Evolutionary conservation across 768 basidiomycete genomes (phyloP).

Genomic region (Sistotremastrum niveocremeum): DNA sequence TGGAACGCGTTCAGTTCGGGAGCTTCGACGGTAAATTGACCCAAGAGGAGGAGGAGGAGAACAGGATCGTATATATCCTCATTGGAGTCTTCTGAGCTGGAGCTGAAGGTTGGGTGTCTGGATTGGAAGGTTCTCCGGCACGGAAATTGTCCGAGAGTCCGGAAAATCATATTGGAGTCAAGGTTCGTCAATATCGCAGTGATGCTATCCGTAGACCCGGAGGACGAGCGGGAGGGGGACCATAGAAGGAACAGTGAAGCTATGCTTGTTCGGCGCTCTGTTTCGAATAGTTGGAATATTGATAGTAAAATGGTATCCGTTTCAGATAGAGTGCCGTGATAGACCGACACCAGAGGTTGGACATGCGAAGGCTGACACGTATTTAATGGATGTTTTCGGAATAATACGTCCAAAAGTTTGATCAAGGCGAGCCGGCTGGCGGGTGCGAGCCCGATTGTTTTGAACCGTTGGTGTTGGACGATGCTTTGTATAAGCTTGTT

Average conservation of each 20-base stretch:
- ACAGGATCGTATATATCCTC: conserved; percentile 64
- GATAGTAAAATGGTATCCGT: conserved; percentile 57
- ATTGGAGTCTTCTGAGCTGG: conserved; percentile 6
- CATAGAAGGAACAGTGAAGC: conserved; percentile 51
- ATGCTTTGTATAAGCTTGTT: conserved; percentile 68
- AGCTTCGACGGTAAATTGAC: conserved; percentile 47
- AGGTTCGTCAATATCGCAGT: conserved; percentile 52
- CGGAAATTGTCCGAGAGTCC: conserved; percentile 22
- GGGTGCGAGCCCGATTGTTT: conserved; percentile 6
- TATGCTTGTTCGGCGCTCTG: conserved; percentile 49
- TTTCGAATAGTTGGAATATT: conserved; percentile 70
- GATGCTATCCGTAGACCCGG: conserved; percentile 29
- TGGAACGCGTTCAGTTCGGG: conserved; percentile 43
- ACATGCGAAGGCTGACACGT: conserved; percentile 79
- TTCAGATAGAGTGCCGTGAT: conserved; percentile 54
- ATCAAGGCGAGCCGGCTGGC: conserved; percentile 25
- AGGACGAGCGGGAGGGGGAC: conserved; percentile 29
- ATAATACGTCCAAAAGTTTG: conserved; percentile 48
- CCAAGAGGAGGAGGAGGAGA: conserved; percentile 57
- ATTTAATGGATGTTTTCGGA: conserved; percentile 63
- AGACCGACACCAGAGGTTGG: conserved; percentile 61
- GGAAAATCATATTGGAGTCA: conserved; percentile 53
- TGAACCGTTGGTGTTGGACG: conserved; percentile 39
- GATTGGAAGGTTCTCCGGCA: too few species aligned
- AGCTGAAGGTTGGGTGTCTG: too few species aligned